A percentile compares a stretch with the other conserved stretches of the same genome.
phyloP scores from a whole-genome alignment of 495 filamentous ascomycete species.

The Aspergillus campestris region DNA sequence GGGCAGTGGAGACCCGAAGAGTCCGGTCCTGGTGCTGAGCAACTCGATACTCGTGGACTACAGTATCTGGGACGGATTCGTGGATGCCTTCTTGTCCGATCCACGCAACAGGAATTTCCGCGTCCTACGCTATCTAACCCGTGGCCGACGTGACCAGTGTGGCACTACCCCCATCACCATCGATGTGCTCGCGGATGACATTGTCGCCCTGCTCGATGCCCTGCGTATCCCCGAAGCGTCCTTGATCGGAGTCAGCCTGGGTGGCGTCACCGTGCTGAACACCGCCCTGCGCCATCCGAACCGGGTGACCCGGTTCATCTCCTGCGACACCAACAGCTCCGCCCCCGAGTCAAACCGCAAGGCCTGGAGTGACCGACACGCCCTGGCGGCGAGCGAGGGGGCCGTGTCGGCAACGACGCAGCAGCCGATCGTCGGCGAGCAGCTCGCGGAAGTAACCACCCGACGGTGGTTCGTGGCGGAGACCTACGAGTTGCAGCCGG shows the following conservation, averaged over 20 bases:
- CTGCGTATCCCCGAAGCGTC: slow-evolving; percentile 53
- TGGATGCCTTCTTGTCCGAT: slow-evolving; percentile 50
- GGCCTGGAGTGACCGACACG: slow-evolving; percentile 70
- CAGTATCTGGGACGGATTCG: slow-evolving; percentile 70
- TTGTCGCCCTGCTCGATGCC: slow-evolving; percentile 48
- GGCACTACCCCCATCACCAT: slow-evolving; percentile 46
- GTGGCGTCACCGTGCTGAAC: slow-evolving; percentile 66
- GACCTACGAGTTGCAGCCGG: slow-evolving; percentile 48
- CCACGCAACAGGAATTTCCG: slow-evolving; percentile 53
- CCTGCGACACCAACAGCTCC: slow-evolving; percentile 69
- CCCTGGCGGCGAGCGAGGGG: slow-evolving; percentile 51
- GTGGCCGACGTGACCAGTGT: slow-evolving; percentile 45
- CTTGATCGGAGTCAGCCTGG: slow-evolving; percentile 68
- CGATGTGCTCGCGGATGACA: slow-evolving; percentile 57
- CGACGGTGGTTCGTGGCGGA: slow-evolving; percentile 64
- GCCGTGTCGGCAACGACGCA: slow-evolving; percentile 32
- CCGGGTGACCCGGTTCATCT: slow-evolving; percentile 51
- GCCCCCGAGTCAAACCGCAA: slow-evolving; percentile 59
- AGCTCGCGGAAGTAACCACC: slow-evolving; percentile 59
- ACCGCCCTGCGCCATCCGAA: slow-evolving; percentile 57
- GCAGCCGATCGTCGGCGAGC: slow-evolving; percentile 44
- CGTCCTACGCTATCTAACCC: slow-evolving; percentile 62
- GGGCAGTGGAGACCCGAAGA: slow-evolving; percentile 53
- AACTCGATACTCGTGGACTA: slow-evolving; percentile 68
- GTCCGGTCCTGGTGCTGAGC: slow-evolving; percentile 61